These are phyloP conservation scores for Amoebophrya sp. DNA, from an alignment of 169 alveolate species.

Conservation along the genomic window DNA sequence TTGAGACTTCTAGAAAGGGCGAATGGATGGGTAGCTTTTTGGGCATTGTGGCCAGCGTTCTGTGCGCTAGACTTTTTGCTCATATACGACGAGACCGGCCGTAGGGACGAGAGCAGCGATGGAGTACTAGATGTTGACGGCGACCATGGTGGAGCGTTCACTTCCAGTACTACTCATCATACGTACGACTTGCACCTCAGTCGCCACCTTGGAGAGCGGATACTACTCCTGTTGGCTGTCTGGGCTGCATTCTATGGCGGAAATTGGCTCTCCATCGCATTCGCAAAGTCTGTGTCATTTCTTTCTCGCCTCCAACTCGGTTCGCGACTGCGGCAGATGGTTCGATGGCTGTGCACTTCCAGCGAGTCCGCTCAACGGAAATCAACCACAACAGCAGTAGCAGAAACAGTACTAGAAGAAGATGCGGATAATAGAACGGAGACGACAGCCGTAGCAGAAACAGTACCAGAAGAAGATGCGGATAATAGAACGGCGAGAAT, in stretches of 20 bases:
- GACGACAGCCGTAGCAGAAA: not conserved
- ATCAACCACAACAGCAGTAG: not conserved
- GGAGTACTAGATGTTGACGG: not conserved
- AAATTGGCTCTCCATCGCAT: not conserved
- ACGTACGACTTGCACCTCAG: not conserved
- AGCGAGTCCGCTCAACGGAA: not conserved
- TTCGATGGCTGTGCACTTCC: not conserved
- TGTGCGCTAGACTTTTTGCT: not conserved
- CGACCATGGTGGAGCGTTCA: not conserved
- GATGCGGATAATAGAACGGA: not conserved
- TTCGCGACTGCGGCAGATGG: not conserved
- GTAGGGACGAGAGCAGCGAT: not conserved
- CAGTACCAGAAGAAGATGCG: not conserved
- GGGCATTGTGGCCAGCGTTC: conserved; percentile 9
- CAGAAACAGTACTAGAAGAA: not conserved
- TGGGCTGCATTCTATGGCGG: conserved; percentile 8
- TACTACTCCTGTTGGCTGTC: not conserved
- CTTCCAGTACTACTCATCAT: not conserved
- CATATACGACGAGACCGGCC: not conserved
- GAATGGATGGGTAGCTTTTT: not conserved
- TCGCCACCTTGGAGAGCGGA: not conserved
- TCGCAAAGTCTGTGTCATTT: not conserved
- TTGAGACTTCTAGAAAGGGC: not conserved
- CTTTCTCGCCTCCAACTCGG: not conserved
- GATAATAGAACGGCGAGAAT: too few relatives aligned